Evolutionary conservation across 768 basidiomycete species (phyloP).

Genomic region (Termitomyces sp.): DNA sequence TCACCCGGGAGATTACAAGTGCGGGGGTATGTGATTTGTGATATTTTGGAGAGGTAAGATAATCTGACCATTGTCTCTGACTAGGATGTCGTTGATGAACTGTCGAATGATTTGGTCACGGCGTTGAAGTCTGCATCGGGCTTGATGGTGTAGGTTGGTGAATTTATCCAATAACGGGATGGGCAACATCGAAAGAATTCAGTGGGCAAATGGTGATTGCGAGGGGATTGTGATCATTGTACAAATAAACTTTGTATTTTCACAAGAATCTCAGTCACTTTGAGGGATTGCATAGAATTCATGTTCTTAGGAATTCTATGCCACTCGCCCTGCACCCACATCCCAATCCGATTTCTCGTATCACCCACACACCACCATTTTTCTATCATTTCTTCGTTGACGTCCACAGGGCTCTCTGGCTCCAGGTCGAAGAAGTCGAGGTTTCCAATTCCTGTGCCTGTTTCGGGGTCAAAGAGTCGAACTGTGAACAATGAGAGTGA

Average conservation of each 20-base stretch:
- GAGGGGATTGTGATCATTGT: too few relatives aligned
- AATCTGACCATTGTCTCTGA: background rate
- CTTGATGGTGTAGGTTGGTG: background rate
- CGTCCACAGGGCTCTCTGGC: conserved; percentile 17
- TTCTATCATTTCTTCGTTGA: conserved; percentile 55
- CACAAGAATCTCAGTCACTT: too few relatives aligned
- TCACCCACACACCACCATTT: conserved; percentile 39
- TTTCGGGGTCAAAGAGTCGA: conserved; percentile 34
- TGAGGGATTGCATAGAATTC: too few relatives aligned
- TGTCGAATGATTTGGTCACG: background rate
- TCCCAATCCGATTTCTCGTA: too few relatives aligned
- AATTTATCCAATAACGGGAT: too few relatives aligned
- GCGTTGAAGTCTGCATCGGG: background rate
- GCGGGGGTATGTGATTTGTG: background rate
- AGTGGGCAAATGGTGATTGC: background rate
- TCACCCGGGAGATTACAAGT: conserved; percentile 15
- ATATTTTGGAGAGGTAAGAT: background rate
- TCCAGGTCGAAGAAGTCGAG: conserved; percentile 65
- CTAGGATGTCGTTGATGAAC: background rate
- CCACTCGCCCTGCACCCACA: too few relatives aligned
- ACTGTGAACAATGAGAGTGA: conserved; percentile 26
- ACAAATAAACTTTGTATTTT: background rate
- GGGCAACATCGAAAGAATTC: too few relatives aligned
- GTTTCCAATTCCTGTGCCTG: conserved; percentile 44
- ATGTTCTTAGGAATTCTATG: too few relatives aligned